Conservation (phyloP, 2,329 filamentous ascomycete species). For the Aspergillus ustus region DNA sequence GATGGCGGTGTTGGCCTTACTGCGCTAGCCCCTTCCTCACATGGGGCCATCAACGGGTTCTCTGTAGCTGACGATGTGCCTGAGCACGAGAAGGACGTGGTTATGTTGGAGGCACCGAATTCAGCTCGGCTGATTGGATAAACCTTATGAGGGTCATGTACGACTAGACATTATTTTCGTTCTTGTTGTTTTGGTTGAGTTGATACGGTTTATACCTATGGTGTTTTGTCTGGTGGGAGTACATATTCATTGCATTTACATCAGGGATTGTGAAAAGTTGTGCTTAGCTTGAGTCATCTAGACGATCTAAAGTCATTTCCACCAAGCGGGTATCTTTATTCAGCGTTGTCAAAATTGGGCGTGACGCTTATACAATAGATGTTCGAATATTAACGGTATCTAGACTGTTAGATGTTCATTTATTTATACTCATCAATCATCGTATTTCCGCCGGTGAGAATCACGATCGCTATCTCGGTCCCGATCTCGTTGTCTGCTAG, state of each 20-base stretch:
- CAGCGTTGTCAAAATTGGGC: not conserved
- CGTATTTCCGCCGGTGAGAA: constrained; percentile 36
- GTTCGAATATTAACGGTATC: not conserved
- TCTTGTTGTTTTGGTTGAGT: constrained; percentile 7
- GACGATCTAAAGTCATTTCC: not conserved
- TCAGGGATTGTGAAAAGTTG: constrained; percentile 17
- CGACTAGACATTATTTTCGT: constrained; percentile 21
- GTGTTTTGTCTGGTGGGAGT: constrained; percentile 22
- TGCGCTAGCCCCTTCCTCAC: constrained; percentile 29
- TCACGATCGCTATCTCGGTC: constrained; percentile 34
- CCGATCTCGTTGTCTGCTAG: constrained; percentile 31
- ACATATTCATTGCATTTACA: constrained; percentile 26
- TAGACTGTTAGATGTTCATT: not conserved
- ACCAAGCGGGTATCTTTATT: not conserved
- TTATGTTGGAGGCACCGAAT: constrained; percentile 44
- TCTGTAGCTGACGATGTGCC: constrained; percentile 22
- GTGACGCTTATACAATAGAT: not conserved
- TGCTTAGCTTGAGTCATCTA: constrained; percentile 1
- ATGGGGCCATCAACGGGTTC: constrained; percentile 20
- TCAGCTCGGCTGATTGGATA: not conserved
- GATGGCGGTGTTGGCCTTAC: constrained; percentile 65
- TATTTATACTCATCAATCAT: constrained; percentile 25
- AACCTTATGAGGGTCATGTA: constrained; percentile 25
- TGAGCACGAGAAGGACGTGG: constrained; percentile 43
- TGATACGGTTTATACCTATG: constrained; percentile 18